Conservation (phyloP, 768 basidiomycete species). For the Coprinellus aureogranulatus region DNA sequence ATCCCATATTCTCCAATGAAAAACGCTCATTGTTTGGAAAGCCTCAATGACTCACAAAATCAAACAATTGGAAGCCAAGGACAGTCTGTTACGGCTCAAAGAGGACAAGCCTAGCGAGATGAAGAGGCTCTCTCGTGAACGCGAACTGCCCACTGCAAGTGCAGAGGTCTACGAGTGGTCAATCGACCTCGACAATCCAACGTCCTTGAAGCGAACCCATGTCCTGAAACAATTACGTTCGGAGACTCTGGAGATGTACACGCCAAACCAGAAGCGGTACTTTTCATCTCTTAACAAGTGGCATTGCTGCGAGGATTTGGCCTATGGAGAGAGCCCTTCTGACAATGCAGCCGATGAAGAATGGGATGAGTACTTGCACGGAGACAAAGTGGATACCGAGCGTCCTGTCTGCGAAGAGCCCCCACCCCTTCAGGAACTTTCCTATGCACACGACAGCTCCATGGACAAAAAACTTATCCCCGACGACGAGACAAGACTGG, state of each 20-base stretch:
- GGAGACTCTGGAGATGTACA: not conserved
- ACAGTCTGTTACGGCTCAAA: not conserved
- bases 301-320: not conserved
- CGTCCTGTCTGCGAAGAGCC: too few relatives aligned
- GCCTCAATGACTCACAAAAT: not conserved
- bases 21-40: too few relatives aligned
- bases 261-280: not conserved
- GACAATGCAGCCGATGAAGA: too few relatives aligned
- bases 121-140: not conserved
- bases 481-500: too few relatives aligned
- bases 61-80: not conserved
- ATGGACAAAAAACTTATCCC: too few relatives aligned
- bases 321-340: too few relatives aligned
- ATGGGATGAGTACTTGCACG: too few relatives aligned
- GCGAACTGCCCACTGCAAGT: not conserved
- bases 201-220: not conserved
- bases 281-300: not conserved
- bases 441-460: too few relatives aligned
- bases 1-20: too few relatives aligned
- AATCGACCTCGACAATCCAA: not conserved
- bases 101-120: not conserved
- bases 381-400: too few relatives aligned
- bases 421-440: too few relatives aligned
- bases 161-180: not conserved
- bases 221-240: not conserved